Base-by-base conservation (phyloP, 495 filamentous ascomycete species). In the Polyplosphaeria fusca region DNA sequence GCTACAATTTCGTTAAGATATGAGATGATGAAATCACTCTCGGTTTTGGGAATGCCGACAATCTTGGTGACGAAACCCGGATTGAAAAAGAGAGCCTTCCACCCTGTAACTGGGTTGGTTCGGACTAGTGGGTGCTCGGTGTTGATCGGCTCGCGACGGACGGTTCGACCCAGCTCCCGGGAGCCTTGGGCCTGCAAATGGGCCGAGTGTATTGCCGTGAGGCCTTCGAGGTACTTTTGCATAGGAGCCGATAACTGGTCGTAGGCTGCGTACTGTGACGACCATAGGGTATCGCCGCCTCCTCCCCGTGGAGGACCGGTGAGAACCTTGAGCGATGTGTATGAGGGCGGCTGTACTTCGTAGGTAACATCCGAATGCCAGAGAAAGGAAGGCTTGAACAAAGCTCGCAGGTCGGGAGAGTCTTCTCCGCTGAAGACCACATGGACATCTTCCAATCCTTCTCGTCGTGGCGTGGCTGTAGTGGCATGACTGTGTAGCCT, bases 11-110 rank as follows among this genome's bases (percentile, higher is more conserved):
- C 79, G 47, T 83, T 85, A 25, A 91, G 77, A 39, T 84, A 81
- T 22, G 74, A 63, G 23, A 89, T 72, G 52, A 91, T 82, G 13
- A 79, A 75, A 55, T 89, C 83, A 16, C 80, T 83, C 71, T 89
- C 86, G 51, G 77, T 77, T 27, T 85, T 82, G 43, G 86, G 85
- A 16, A 91, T 68, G 0, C 88, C 88, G 19, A 87, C 74, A 52
- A 91, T 87, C 45, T 81, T 78, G 61, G 83, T 90, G 48, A 88
- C 85, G 68, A 91, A 93, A 25, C 88, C 88, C 3, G 85, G 86
- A 67, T 90, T 90, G 65, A 88, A 74, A 66, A 87, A 93, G 5
- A 93, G 75, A 19, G 85, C 85, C 67, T 89, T 91, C 76, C 87
- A 82, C 27, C 87, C 86, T 0, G 87, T 90, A 1, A 84, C 86